Conservation (phyloP, 1,284 basidiomycete genomes). For the Leccinum fallax region DNA sequence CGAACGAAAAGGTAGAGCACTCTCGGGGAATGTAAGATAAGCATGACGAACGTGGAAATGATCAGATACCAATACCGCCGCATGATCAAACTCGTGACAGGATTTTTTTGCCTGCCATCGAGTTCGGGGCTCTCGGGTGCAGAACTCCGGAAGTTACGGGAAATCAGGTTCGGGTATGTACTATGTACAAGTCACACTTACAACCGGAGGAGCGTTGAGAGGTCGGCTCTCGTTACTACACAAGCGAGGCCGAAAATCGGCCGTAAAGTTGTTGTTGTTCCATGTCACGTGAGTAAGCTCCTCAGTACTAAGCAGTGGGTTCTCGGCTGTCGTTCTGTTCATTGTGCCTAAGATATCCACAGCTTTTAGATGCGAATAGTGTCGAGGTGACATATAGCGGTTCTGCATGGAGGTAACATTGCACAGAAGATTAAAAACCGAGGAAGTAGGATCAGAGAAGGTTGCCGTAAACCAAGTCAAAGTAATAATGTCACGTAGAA, state of each 20-base stretch:
- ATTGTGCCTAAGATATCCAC: neutral
- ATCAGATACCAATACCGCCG: neutral
- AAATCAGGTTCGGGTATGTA: neutral
- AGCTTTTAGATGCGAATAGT: too few species aligned
- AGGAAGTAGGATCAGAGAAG: conserved; percentile 38
- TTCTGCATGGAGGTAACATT: too few species aligned
- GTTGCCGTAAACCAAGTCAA: conserved; percentile 60
- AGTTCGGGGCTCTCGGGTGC: conserved; percentile 25
- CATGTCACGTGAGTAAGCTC: neutral
- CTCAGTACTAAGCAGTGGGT: too few species aligned
- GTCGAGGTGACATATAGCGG: neutral
- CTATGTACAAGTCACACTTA: neutral
- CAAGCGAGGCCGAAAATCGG: neutral
- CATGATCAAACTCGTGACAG: conserved; percentile 11
- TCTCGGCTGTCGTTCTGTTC: too few species aligned
- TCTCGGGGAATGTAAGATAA: neutral
- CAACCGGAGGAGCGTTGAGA: neutral
- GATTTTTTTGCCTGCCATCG: conserved; percentile 26
- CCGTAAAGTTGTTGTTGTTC: neutral
- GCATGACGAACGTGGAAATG: neutral
- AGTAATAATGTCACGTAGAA: conserved; percentile 17
- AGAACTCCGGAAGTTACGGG: conserved; percentile 13
- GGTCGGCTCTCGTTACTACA: neutral
- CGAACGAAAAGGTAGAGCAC: neutral
- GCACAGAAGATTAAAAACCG: conserved; percentile 48